Evolutionary conservation across 2,329 filamentous ascomycete species (phyloP).

Genomic region (Zopfia rhizophila): DNA sequence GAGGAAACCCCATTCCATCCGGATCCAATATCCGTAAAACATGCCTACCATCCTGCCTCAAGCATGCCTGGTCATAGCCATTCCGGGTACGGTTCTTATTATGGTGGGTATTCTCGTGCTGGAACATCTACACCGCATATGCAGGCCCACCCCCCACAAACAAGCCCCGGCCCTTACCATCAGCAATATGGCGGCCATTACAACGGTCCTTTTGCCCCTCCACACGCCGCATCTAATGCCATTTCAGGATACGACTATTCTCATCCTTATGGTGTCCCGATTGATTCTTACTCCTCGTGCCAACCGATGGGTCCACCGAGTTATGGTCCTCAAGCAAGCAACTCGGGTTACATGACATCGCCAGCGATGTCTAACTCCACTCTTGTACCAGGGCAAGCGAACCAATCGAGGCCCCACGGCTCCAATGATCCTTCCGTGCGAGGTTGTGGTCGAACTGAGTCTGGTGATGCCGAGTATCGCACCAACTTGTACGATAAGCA

Average conservation of each 20-base stretch:
- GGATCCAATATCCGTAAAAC: conserved; percentile 62
- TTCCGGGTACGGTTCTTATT: conserved; percentile 41
- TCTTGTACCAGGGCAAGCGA: conserved; percentile 36
- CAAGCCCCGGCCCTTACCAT: conserved; percentile 49
- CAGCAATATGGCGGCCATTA: conserved; percentile 40
- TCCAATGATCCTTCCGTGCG: conserved; percentile 24
- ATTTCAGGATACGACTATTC: conserved; percentile 40
- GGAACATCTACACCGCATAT: conserved; percentile 50
- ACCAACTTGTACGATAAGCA: conserved; percentile 50
- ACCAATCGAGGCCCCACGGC: conserved; percentile 30
- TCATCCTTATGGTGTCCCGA: conserved; percentile 40
- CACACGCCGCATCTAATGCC: conserved; percentile 36
- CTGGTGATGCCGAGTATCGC: conserved; percentile 40
- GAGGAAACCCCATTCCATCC: conserved; percentile 76
- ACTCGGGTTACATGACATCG: conserved; percentile 43
- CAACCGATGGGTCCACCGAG: conserved; percentile 43
- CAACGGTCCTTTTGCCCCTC: conserved; percentile 50
- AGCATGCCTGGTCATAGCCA: conserved; percentile 25
- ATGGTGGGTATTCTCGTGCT: conserved; percentile 50
- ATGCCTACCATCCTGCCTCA: conserved; percentile 46
- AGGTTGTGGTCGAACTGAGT: no score
- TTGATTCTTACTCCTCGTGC: conserved; percentile 40
- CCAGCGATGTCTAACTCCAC: conserved; percentile 41
- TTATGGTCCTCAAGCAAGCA: conserved; percentile 36
- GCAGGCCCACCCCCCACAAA: conserved; percentile 46